Conservation (phyloP, 352 stramenopile genomes). For the Salisapilia sapeloensis region DNA sequence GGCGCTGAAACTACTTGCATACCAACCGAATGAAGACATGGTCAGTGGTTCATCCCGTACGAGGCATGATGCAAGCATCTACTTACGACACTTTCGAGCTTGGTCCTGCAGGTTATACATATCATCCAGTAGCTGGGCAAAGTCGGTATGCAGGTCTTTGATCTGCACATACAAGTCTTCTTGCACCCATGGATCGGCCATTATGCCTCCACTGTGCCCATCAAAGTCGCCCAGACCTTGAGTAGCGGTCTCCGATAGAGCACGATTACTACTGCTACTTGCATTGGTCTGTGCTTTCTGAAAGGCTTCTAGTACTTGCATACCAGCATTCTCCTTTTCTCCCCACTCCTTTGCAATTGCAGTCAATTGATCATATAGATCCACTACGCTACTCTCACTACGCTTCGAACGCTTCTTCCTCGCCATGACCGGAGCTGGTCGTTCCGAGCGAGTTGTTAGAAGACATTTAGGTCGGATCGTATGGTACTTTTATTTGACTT, state of each 20-base stretch:
- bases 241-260: no score
- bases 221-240: no score
- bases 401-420: conserved; percentile 13
- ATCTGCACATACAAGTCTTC: conserved; percentile 56
- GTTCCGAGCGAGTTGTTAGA: no score
- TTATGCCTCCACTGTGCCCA: conserved; percentile 9
- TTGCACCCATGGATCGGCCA: conserved; percentile 44
- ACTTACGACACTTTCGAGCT: conserved; percentile 16
- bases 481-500: no score
- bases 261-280: no score
- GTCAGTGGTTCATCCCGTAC: background rate
- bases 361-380: no score
- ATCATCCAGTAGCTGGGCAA: conserved; percentile 27
- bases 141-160: conserved; percentile 18
- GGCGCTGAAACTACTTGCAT: background rate
- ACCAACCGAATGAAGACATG: background rate
- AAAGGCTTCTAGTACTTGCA: conserved; percentile 44
- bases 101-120: conserved; percentile 37
- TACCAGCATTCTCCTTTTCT: conserved; percentile 40
- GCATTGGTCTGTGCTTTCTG: conserved; percentile 46
- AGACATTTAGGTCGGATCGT: no score
- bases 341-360: conserved; percentile 40
- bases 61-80: background rate
- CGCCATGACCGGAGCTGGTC: background rate
- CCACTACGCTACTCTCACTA: conserved; percentile 25